Percentiles rank a stretch among this genome's conserved stretches.
Evolutionary conservation across 495 filamentous ascomycete genomes (phyloP).

Genomic region (Hyphodiscus hymeniophilus): DNA sequence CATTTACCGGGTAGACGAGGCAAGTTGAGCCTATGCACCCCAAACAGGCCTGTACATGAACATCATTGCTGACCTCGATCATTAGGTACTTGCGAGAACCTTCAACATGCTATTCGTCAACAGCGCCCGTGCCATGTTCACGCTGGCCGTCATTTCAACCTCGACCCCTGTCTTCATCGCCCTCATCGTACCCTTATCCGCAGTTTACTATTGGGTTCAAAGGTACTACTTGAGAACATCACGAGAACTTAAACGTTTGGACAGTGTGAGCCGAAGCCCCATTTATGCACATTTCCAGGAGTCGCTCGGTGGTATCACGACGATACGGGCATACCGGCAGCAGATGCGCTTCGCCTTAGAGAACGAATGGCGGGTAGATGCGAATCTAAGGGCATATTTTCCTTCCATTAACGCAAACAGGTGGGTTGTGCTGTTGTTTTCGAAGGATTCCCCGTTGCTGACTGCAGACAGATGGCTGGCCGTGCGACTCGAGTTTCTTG

Average conservation of each 20-base stretch:
- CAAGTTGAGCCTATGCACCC: slow-evolving; percentile 1
- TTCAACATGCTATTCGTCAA: slow-evolving; percentile 96
- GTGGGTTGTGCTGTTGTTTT: slow-evolving; percentile 1
- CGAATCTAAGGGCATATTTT: slow-evolving; percentile 91
- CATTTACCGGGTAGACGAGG: slow-evolving; percentile 89
- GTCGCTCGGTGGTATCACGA: slow-evolving; percentile 86
- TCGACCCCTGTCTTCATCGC: slow-evolving; percentile 75
- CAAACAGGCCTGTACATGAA: neutral
- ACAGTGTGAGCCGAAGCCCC: slow-evolving; percentile 89
- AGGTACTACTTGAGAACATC: slow-evolving; percentile 96
- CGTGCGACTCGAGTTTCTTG: slow-evolving; percentile 91
- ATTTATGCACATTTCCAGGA: slow-evolving; percentile 99
- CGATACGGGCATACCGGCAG: slow-evolving; percentile 95
- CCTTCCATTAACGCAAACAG: slow-evolving; percentile 89
- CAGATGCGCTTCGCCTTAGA: slow-evolving; percentile 80
- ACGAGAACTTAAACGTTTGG: slow-evolving; percentile 89
- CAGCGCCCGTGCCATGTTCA: slow-evolving; percentile 74
- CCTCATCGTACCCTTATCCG: slow-evolving; percentile 71
- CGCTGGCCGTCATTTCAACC: slow-evolving; percentile 73
- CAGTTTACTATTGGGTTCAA: slow-evolving; percentile 86
- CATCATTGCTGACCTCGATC: slow-evolving; percentile 11
- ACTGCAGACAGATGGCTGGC: slow-evolving; percentile 67
- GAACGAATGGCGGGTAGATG: slow-evolving; percentile 97
- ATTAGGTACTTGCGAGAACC: slow-evolving; percentile 70
- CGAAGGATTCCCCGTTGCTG: slow-evolving; percentile 3